Percentiles rank a stretch among this genome's conserved stretches.
Conservation (phyloP, 768 basidiomycete genomes). For the Tubosaeta sp. region DNA sequence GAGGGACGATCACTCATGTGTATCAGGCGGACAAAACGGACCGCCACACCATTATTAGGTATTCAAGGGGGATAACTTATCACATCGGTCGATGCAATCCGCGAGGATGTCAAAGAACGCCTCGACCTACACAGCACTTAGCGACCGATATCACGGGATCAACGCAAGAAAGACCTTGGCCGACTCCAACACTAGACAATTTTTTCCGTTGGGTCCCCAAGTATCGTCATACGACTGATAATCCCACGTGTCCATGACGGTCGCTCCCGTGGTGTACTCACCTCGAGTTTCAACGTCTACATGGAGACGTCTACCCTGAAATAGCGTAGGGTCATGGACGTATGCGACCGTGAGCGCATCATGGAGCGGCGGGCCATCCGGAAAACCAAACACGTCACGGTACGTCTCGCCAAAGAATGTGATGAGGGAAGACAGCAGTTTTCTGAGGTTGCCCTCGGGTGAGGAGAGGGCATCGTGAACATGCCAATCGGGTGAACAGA, state of each 20-base stretch:
- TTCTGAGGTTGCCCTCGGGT: slow-evolving; percentile 50
- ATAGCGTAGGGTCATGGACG: slow-evolving; percentile 63
- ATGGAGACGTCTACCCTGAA: slow-evolving; percentile 56
- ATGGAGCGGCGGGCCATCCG: slow-evolving; percentile 83
- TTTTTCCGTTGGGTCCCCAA: slow-evolving; percentile 74
- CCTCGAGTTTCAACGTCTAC: slow-evolving; percentile 82
- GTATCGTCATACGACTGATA: slow-evolving; percentile 54
- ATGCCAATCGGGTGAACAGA: slow-evolving; percentile 46
- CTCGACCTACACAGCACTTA: slow-evolving; percentile 42
- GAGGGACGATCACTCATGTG: neutral
- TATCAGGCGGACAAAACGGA: neutral
- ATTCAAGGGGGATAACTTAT: slow-evolving; percentile 59
- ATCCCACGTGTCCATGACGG: slow-evolving; percentile 74
- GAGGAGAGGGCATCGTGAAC: slow-evolving; percentile 6
- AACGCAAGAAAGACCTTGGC: slow-evolving; percentile 48
- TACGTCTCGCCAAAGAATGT: slow-evolving; percentile 72
- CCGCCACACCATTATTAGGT: neutral
- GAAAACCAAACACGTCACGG: slow-evolving; percentile 72
- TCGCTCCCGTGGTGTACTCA: slow-evolving; percentile 65
- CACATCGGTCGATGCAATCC: slow-evolving; percentile 54
- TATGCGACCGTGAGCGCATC: slow-evolving; percentile 83
- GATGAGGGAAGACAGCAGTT: slow-evolving; percentile 71
- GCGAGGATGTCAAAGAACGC: slow-evolving; percentile 65
- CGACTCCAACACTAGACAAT: slow-evolving; percentile 65
- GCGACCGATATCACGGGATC: neutral